Evolutionary conservation across 192 early-diverging fungal species (phyloP).

Genomic region (Coemansia sp.): DNA sequence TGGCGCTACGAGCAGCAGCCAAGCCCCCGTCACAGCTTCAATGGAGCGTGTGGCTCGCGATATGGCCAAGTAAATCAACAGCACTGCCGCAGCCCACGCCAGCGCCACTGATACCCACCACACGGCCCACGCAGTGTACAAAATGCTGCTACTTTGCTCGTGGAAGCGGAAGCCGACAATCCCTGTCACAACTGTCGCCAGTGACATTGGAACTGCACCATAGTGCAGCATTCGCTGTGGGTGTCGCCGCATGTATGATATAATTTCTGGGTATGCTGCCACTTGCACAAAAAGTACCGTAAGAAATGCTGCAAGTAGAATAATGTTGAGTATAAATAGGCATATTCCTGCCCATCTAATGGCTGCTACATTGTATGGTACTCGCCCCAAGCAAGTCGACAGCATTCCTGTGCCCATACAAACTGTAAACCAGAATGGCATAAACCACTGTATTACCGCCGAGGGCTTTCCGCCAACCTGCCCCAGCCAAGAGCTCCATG

Average conservation of each 20-base stretch:
- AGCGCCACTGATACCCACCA: constrained; percentile 46
- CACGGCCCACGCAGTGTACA: constrained; percentile 26
- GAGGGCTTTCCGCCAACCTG: background rate
- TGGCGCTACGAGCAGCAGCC: constrained; percentile 55
- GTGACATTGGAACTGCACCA: constrained; percentile 54
- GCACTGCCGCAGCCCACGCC: constrained; percentile 16
- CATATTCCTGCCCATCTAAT: constrained; percentile 16
- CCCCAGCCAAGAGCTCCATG: background rate
- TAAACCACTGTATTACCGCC: constrained; percentile 40
- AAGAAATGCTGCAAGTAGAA: constrained; percentile 20
- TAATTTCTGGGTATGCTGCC: constrained; percentile 27
- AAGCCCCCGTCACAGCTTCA: constrained; percentile 37
- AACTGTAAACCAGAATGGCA: constrained; percentile 57
- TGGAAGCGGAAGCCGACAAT: constrained; percentile 1
- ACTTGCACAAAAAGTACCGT: constrained; percentile 28
- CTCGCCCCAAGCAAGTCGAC: constrained; percentile 26
- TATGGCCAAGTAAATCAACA: constrained; percentile 38
- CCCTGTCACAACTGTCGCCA: constrained; percentile 40
- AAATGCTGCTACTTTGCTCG: background rate
- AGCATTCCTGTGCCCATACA: constrained; percentile 58
- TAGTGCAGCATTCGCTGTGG: constrained; percentile 49
- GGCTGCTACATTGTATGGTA: constrained; percentile 34
- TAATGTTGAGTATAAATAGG: constrained; percentile 41
- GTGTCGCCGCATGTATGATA: constrained; percentile 37
- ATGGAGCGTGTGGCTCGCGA: constrained; percentile 32